phyloP scores from a whole-genome alignment of 208 protist species.

The Trypanosoma lewisi region DNA sequence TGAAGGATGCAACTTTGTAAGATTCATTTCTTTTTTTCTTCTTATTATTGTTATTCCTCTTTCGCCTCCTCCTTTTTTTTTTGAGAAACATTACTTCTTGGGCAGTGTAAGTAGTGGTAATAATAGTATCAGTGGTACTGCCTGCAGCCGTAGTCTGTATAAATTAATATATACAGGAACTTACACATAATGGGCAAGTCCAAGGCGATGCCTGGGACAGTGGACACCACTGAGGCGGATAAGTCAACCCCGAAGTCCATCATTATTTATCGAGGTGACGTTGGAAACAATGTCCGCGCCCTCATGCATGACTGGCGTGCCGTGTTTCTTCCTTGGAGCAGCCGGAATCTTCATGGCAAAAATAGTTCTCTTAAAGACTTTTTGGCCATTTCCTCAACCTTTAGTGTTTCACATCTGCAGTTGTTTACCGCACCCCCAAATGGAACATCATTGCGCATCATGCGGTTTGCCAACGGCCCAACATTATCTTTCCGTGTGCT shows the following conservation, averaged over 20 bases:
- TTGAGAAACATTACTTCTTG: too few species aligned
- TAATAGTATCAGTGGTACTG: too few species aligned
- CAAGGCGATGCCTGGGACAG: constrained; percentile 53
- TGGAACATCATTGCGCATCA: constrained; percentile 86
- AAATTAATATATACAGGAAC: neutral
- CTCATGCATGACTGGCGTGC: constrained; percentile 91
- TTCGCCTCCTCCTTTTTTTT: too few species aligned
- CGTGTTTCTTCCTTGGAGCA: constrained; percentile 90
- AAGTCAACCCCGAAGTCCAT: constrained; percentile 89
- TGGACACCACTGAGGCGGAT: constrained; percentile 86
- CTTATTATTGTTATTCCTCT: too few species aligned
- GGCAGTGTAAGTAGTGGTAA: too few species aligned
- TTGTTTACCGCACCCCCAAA: constrained; percentile 81
- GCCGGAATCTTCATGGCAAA: constrained; percentile 83
- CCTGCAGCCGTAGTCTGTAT: neutral
- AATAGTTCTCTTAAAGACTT: constrained; percentile 91
- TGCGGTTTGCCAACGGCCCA: constrained; percentile 89
- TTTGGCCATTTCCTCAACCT: constrained; percentile 69
- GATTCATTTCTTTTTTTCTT: too few species aligned
- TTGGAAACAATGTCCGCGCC: constrained; percentile 67
- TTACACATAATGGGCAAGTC: constrained; percentile 26
- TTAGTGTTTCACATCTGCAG: constrained; percentile 85
- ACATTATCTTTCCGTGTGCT: constrained; percentile 87
- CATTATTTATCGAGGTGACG: constrained; percentile 89
- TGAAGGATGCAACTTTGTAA: too few species aligned